Conservation (phyloP, 2,329 filamentous ascomycete species). For the Venturia pyrina region DNA sequence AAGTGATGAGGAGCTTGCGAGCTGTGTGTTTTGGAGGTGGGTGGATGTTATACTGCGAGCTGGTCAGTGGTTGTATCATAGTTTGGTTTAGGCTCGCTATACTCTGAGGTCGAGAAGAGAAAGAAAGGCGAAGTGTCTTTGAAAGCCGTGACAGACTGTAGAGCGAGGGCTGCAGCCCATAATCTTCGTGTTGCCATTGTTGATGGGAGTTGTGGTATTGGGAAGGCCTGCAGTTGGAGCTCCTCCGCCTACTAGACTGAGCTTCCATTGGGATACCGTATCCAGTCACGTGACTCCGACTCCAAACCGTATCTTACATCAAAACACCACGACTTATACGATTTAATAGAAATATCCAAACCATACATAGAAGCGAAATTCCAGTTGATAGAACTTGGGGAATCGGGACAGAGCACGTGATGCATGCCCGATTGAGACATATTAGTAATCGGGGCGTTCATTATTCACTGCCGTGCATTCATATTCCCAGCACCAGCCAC, state of each 20-base stretch:
- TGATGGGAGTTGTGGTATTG: background rate
- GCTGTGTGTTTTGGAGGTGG: constrained; percentile 18
- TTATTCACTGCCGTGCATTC: too few species aligned
- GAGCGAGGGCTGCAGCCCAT: constrained; percentile 40
- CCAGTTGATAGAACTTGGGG: too few species aligned
- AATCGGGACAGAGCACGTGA: too few species aligned
- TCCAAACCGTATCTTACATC: too few species aligned
- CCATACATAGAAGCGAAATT: too few species aligned
- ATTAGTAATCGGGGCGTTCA: too few species aligned
- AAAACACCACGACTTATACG: too few species aligned
- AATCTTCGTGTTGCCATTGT: constrained; percentile 13
- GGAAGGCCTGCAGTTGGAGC: background rate
- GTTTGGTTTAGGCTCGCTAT: constrained; percentile 27
- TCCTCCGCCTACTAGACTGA: background rate
- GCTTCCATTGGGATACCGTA: background rate
- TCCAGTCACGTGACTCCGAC: background rate
- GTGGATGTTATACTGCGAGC: background rate
- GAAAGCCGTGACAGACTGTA: constrained; percentile 59
- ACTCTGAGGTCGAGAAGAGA: constrained; percentile 77
- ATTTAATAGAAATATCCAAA: too few species aligned
- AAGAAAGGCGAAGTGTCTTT: constrained; percentile 83
- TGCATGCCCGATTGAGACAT: too few species aligned
- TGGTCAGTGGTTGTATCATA: background rate
- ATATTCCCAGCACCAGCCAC: too few species aligned
- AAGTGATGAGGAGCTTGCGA: constrained; percentile 35